These are phyloP conservation scores for Circinella minor DNA, from an alignment of 371 early-diverging fungal genomes.

Conservation along the genomic window DNA sequence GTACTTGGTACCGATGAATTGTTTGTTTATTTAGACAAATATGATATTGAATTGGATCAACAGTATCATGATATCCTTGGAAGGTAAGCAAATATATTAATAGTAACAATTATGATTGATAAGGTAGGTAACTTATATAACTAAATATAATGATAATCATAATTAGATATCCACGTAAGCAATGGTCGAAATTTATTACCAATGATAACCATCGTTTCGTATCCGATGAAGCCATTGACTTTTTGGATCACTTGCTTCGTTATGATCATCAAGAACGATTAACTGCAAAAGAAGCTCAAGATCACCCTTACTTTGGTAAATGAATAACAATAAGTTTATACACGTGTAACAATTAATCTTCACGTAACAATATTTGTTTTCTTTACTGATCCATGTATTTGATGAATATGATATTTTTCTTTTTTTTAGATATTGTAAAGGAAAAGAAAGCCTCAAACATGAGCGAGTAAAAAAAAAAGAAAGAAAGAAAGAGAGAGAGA, in stretches of 20 bases:
- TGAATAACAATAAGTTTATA: background rate
- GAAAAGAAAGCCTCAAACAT: conserved; percentile 5
- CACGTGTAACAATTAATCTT: background rate
- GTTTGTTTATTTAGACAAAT: conserved; percentile 91
- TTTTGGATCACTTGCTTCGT: conserved; percentile 91
- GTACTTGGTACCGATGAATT: conserved; percentile 96
- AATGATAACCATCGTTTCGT: conserved; percentile 91
- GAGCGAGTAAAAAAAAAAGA: no score
- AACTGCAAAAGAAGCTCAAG: conserved; percentile 96
- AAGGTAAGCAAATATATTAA: conserved; percentile 6
- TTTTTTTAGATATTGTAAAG: conserved; percentile 13
- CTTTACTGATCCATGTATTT: no score
- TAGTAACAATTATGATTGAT: background rate
- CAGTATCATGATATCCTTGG: conserved; percentile 18
- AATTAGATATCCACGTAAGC: conserved; percentile 89
- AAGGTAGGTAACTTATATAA: no score
- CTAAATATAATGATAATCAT: background rate
- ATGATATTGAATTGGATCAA: conserved; percentile 87
- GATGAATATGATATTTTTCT: no score
- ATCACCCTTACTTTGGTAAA: conserved; percentile 86
- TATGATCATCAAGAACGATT: conserved; percentile 98
- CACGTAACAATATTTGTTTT: background rate
- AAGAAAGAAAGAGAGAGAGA: no score
- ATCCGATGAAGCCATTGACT: conserved; percentile 91
- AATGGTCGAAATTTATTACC: conserved; percentile 92